Base-by-base conservation (phyloP, 1,139 yeast species). In the Suhomyces wounanorum region DNA sequence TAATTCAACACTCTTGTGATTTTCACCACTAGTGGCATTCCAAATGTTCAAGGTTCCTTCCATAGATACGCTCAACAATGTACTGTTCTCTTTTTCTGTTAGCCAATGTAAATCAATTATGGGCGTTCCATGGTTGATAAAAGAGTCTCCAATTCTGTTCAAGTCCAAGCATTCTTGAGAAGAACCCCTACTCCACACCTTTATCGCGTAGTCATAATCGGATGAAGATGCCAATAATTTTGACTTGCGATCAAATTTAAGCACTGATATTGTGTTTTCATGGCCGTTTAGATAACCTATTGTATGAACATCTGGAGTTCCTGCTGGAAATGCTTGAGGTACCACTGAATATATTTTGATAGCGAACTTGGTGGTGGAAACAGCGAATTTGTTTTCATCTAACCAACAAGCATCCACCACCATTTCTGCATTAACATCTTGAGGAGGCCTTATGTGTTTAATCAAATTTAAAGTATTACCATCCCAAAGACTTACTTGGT, bases 11-110 rank as follows among this genome's bases (percentile, higher is more conserved):
- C 69, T 65, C 43, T 58, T 55, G 8, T 66, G 40, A 31, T 60
- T 60, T 3, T 57, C 62, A 17, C 84, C 84, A 8, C 65, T 66
- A 14, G 68, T 59, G 1, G 81, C 73, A 56, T 87, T 81, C 96
- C 96, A 90, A 0, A 88, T 60, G 50, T 87, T 77, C 2, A 86
- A 69, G 0, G 85, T 72, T 1, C 96, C 92, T 56, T 89, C 96
- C 66, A 88, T 71, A 1, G 96, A 85, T 1, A 75, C 63, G 49
- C 74, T 68, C 8, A 70, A 53, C 46, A 79, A 66, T 55, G 56
- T 58, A 40, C 60, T 58, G 40, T 56, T 56, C 7, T 60, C 55
- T 14, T 70, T 60, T 21, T 43, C 43, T 5, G 45, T 40, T 16
- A 84, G 52, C 91, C 92, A 87, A 23, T 67, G 65, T 13, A 84